Evolutionary conservation across 2,329 filamentous ascomycete species (phyloP).

Genomic region (Phyllosticta citriasiana): DNA sequence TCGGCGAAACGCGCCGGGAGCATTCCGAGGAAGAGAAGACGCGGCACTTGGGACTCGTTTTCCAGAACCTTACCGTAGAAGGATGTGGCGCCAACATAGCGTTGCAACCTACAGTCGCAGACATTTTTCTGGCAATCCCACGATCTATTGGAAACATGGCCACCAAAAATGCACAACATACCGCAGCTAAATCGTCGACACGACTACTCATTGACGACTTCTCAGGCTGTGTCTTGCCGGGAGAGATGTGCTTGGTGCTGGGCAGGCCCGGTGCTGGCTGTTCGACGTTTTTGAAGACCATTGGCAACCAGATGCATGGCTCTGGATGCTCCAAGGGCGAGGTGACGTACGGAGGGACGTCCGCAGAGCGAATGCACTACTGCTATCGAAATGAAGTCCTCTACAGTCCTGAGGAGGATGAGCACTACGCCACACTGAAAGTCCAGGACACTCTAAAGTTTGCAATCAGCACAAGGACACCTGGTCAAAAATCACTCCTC

Average conservation of each 20-base stretch:
- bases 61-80: conserved; percentile 53
- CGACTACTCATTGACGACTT: conserved; percentile 56
- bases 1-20: conserved; percentile 53
- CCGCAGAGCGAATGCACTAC: conserved; percentile 41
- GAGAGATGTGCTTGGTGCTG: conserved; percentile 61
- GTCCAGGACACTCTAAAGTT: conserved; percentile 67
- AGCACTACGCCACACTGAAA: conserved; percentile 69
- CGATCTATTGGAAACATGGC: conserved; percentile 43
- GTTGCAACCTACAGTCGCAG: conserved; percentile 50
- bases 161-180: conserved; percentile 31
- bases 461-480: conserved; percentile 59
- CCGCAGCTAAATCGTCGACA: conserved; percentile 32
- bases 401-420: conserved; percentile 70
- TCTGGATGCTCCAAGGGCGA: conserved; percentile 50
- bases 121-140: conserved; percentile 51
- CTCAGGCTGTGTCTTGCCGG: conserved; percentile 60
- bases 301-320: conserved; percentile 54
- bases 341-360: conserved; percentile 44
- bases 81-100: conserved; percentile 52
- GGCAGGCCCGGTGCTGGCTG: conserved; percentile 61
- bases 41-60: conserved; percentile 57
- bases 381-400: conserved; percentile 56
- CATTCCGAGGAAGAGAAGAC: conserved; percentile 62
- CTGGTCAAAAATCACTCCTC: conserved; percentile 49
- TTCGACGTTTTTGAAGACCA: conserved; percentile 59